phyloP scores from a whole-genome alignment of 257 asterid genomes.

The Solanum rostratum region DNA sequence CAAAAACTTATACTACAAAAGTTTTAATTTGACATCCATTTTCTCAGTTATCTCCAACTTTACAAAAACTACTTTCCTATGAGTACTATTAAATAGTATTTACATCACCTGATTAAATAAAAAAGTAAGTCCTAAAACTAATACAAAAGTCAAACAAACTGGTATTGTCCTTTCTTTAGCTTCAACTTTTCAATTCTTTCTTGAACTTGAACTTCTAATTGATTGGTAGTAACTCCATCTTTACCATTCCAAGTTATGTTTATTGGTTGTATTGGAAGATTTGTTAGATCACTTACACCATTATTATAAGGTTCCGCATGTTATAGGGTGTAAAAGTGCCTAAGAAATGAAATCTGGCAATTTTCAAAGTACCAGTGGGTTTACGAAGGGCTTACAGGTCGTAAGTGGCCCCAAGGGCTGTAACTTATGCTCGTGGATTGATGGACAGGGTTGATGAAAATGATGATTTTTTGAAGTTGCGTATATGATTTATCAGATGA shows the following conservation, averaged over 20 bases:
- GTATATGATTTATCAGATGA: too few relatives aligned
- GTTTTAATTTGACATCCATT: neutral
- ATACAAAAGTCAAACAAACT: neutral
- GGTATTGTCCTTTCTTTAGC: neutral
- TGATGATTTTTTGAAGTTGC: too few relatives aligned
- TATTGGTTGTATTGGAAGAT: neutral
- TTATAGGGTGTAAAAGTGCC: too few relatives aligned
- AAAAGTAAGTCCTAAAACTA: neutral
- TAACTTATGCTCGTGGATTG: too few relatives aligned
- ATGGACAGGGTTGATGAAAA: too few relatives aligned
- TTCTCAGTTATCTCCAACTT: too few relatives aligned
- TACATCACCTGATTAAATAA: neutral
- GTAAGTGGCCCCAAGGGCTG: too few relatives aligned
- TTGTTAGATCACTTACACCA: neutral
- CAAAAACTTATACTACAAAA: neutral
- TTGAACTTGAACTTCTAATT: too few relatives aligned
- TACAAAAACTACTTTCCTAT: neutral
- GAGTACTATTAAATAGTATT: neutral
- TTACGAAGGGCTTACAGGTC: too few relatives aligned
- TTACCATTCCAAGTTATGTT: neutral
- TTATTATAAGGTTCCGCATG: too few relatives aligned
- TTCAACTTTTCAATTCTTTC: neutral
- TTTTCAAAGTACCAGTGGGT: too few relatives aligned
- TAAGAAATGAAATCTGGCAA: too few relatives aligned
- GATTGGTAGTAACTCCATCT: neutral